These are phyloP conservation scores for Colletotrichum filicis DNA, from an alignment of 2,329 filamentous ascomycete species.

Conservation along the genomic window DNA sequence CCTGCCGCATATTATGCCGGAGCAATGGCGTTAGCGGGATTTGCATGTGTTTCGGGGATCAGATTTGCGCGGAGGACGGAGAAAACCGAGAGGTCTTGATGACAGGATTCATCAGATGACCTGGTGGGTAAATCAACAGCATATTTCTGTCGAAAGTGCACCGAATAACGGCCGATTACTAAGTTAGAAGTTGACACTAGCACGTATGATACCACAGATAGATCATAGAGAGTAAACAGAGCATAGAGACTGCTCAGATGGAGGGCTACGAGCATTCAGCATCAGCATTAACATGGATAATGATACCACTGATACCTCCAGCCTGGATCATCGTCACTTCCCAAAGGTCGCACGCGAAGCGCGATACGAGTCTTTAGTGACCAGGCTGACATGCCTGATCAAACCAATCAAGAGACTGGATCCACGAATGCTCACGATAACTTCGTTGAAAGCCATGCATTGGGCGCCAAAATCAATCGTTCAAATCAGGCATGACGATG, in stretches of 20 bases:
- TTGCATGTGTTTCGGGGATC: slow-evolving; percentile 8
- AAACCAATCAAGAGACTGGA: neutral
- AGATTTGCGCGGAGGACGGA: neutral
- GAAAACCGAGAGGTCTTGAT: neutral
- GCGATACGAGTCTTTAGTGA: neutral
- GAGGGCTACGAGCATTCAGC: neutral
- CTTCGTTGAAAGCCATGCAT: no score
- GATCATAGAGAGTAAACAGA: neutral
- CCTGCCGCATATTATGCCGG: slow-evolving; percentile 43
- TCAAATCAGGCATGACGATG: neutral
- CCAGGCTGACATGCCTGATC: neutral
- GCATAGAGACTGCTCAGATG: neutral
- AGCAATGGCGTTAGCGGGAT: slow-evolving; percentile 38
- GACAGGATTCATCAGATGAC: neutral
- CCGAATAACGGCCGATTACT: neutral
- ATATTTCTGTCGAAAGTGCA: neutral
- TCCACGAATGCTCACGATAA: no score
- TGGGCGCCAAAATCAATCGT: no score
- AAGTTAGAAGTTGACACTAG: neutral
- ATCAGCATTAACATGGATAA: neutral
- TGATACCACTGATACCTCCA: neutral
- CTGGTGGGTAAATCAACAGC: neutral
- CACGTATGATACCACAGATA: neutral
- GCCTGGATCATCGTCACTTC: neutral
- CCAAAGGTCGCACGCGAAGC: neutral